A percentile compares a stretch with the other conserved stretches of the same genome.
Conservation (phyloP, 257 asterid genomes). For the Thymus quinquecostatus region DNA sequence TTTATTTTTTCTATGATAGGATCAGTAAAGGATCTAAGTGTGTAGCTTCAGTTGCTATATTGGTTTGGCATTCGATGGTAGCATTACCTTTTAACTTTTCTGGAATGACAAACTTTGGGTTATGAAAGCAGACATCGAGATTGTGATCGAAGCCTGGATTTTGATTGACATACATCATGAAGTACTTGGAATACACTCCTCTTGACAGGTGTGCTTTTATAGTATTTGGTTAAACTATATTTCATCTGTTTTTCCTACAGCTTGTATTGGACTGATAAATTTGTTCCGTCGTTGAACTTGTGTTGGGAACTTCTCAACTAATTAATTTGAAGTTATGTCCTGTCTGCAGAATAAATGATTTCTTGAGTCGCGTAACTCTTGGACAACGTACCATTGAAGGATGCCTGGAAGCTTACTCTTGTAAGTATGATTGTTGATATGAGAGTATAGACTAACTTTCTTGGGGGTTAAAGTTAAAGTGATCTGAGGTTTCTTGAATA, state of each 20-base stretch:
- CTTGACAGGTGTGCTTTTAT: slow-evolving; percentile 62
- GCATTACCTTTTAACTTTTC: not conserved
- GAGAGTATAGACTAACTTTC: slow-evolving; percentile 8
- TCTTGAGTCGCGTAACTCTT: slow-evolving; percentile 78
- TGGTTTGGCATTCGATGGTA: slow-evolving; percentile 1
- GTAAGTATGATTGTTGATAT: slow-evolving; percentile 52
- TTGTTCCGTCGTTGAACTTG: not conserved
- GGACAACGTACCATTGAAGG: slow-evolving; percentile 91
- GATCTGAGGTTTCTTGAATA: slow-evolving; percentile 18
- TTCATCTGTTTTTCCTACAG: not conserved
- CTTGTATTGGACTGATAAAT: not conserved
- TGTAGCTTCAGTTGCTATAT: not conserved
- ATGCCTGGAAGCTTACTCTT: slow-evolving; percentile 91
- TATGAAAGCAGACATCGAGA: slow-evolving; percentile 27
- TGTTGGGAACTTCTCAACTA: slow-evolving; percentile 5
- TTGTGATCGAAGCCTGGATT: slow-evolving; percentile 25
- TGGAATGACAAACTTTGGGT: not conserved
- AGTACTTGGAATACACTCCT: slow-evolving; percentile 86
- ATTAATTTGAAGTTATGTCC: slow-evolving; percentile 22
- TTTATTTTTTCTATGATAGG: not conserved
- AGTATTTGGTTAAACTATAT: slow-evolving; percentile 10
- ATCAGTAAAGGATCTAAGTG: not conserved
- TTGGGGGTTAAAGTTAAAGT: slow-evolving; percentile 9
- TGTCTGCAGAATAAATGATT: slow-evolving; percentile 67
- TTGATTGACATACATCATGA: slow-evolving; percentile 52